A percentile compares a stretch with the other conserved stretches of the same genome.
Conservation (phyloP, 2,329 filamentous ascomycete genomes). For the Calonectria pauciramosa region DNA sequence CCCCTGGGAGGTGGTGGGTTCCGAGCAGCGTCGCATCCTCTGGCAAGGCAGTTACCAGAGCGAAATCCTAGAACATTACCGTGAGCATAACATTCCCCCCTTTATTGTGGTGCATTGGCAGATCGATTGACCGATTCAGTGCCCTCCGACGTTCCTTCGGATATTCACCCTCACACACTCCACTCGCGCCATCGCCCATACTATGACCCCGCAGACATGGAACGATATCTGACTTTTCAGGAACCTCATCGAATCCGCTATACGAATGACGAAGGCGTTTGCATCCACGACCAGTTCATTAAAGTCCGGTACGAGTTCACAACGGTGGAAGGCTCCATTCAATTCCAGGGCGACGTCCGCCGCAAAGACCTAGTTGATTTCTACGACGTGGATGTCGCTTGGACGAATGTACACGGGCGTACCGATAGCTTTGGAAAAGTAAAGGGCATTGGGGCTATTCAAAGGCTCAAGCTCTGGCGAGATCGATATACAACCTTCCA, state of each 20-base stretch:
- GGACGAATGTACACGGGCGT: conserved; percentile 64
- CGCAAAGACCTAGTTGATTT: conserved; percentile 63
- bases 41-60: conserved; percentile 68
- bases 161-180: conserved; percentile 63
- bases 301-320: conserved; percentile 67
- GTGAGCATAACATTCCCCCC: conserved; percentile 50
- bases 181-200: conserved; percentile 66
- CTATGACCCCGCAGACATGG: conserved; percentile 63
- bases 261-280: conserved; percentile 59
- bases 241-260: conserved; percentile 64
- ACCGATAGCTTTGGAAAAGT: conserved; percentile 65
- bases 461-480: conserved; percentile 66
- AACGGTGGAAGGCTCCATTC: conserved; percentile 60
- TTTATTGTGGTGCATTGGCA: conserved; percentile 13
- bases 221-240: conserved; percentile 62
- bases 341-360: conserved; percentile 64
- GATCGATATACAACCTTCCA: conserved; percentile 63
- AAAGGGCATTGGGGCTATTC: conserved; percentile 64
- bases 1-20: conserved; percentile 65
- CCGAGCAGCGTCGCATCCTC: conserved; percentile 62
- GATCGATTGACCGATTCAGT: conserved; percentile 49
- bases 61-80: conserved; percentile 65
- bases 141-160: conserved; percentile 59
- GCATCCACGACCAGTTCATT: conserved; percentile 63
- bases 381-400: conserved; percentile 66